A percentile compares a stretch with the other conserved stretches of the same genome.
Conservation (phyloP, 2,329 filamentous ascomycete genomes). For the Pleoardoris graminearum region DNA sequence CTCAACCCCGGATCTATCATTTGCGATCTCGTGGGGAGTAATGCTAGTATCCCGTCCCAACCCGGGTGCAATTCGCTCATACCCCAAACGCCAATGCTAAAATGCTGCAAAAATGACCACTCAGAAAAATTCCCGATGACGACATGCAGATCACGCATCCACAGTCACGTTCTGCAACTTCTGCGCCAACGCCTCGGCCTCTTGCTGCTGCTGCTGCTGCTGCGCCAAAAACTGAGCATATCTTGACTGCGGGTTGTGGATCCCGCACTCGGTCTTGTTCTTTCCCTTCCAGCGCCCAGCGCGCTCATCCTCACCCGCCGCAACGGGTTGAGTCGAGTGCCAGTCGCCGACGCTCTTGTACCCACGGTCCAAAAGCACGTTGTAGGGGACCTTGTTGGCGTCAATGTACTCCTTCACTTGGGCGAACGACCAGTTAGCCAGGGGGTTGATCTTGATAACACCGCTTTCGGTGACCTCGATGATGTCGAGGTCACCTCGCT, state of each 20-base stretch:
- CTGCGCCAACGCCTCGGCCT: slow-evolving; percentile 39
- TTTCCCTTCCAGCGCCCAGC: slow-evolving; percentile 97
- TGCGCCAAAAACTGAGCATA: slow-evolving; percentile 84
- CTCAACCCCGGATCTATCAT: slow-evolving; percentile 24
- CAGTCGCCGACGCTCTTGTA: slow-evolving; percentile 99
- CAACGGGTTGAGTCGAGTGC: slow-evolving; percentile 91
- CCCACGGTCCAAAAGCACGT: slow-evolving; percentile 84
- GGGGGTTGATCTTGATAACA: slow-evolving; percentile 95
- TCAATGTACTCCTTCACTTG: slow-evolving; percentile 88
- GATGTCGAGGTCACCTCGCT: slow-evolving; percentile 86
- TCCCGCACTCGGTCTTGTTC: slow-evolving; percentile 95
- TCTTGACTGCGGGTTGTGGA: slow-evolving; percentile 95
- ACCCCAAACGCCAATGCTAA: slow-evolving; percentile 49
- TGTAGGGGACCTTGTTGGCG: slow-evolving; percentile 89
- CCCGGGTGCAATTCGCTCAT: slow-evolving; percentile 19
- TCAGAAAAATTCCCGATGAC: slow-evolving; percentile 22
- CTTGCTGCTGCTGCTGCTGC: slow-evolving; percentile 67
- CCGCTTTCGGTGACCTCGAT: slow-evolving; percentile 91
- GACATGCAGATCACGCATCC: slow-evolving; percentile 25
- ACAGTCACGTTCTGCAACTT: slow-evolving; percentile 37
- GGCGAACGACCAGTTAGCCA: slow-evolving; percentile 90
- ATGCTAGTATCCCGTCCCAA: slow-evolving; percentile 12
- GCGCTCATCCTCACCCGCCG: slow-evolving; percentile 90
- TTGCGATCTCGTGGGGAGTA: slow-evolving; percentile 12
- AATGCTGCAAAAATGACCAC: slow-evolving; percentile 32